These are phyloP conservation scores for Sphaerulina musiva DNA, from an alignment of 2,329 filamentous ascomycete species.

Conservation along the genomic window DNA sequence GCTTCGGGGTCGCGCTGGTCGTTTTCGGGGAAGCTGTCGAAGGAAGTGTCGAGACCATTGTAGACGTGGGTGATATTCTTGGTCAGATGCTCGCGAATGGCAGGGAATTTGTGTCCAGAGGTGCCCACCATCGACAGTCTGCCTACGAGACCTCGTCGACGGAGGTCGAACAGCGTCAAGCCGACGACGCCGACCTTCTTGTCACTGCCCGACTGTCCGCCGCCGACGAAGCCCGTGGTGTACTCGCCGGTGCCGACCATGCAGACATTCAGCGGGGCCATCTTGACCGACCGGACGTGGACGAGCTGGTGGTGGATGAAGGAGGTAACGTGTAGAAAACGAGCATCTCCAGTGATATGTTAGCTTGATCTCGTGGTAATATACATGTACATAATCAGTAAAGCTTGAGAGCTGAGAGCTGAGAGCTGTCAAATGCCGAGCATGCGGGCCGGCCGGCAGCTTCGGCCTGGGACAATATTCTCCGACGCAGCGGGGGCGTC, in stretches of 20 bases:
- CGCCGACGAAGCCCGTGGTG: conserved; percentile 88
- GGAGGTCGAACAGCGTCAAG: conserved; percentile 80
- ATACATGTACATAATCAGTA: too few relatives aligned
- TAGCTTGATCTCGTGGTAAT: too few relatives aligned
- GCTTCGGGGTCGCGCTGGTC: conserved; percentile 67
- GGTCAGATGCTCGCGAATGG: conserved; percentile 79
- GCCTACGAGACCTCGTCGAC: conserved; percentile 79
- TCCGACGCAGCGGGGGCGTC: too few relatives aligned
- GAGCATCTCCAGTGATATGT: neutral
- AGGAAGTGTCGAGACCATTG: conserved; percentile 81
- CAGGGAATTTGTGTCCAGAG: conserved; percentile 77
- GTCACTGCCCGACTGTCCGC: conserved; percentile 75
- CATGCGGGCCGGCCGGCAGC: too few relatives aligned
- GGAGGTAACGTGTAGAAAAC: neutral
- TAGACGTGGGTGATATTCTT: conserved; percentile 77
- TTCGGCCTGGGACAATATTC: too few relatives aligned
- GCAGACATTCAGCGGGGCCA: conserved; percentile 46
- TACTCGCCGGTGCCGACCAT: conserved; percentile 87
- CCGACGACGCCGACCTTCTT: conserved; percentile 95
- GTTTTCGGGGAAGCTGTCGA: conserved; percentile 73
- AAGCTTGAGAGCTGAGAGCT: too few relatives aligned
- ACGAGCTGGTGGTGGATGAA: neutral
- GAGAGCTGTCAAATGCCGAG: too few relatives aligned
- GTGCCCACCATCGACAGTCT: conserved; percentile 84
- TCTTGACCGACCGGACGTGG: conserved; percentile 18